Evolutionary conservation across 805 yeast genomes (phyloP).

Genomic region (Kodamaea kakaduensis): DNA sequence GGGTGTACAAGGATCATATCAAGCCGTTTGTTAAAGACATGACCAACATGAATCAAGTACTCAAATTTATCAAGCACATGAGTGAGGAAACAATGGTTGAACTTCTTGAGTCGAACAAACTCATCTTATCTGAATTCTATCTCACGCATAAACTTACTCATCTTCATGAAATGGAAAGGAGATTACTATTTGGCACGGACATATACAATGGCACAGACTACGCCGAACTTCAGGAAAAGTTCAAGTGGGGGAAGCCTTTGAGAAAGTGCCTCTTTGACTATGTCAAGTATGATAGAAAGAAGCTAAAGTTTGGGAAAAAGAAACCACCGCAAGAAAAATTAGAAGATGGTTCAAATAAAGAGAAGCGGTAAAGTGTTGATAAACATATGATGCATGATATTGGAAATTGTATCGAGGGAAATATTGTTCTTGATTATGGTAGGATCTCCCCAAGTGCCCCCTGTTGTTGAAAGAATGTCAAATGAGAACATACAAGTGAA

Average conservation of each 20-base stretch:
- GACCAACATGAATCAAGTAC: not conserved
- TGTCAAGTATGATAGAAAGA: conserved; percentile 4
- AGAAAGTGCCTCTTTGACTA: conserved; percentile 11
- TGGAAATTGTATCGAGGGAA: too few species aligned
- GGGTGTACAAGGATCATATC: conserved; percentile 10
- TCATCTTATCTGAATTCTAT: conserved; percentile 9
- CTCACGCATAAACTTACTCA: conserved; percentile 10
- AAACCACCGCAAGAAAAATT: not conserved
- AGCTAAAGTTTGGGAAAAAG: not conserved
- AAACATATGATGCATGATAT: too few species aligned
- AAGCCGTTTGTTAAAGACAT: conserved; percentile 6
- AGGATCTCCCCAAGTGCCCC: too few species aligned
- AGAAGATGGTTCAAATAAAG: not conserved
- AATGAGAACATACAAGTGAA: too few species aligned
- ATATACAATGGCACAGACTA: conserved; percentile 6
- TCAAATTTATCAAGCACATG: conserved; percentile 9
- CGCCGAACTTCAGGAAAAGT: conserved; percentile 6
- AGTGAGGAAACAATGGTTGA: conserved; percentile 7
- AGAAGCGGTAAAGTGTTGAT: too few species aligned
- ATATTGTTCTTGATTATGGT: too few species aligned
- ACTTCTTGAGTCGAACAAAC: conserved; percentile 8
- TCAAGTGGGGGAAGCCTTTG: conserved; percentile 2
- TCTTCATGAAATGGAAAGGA: conserved; percentile 11
- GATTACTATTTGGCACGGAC: conserved; percentile 5
- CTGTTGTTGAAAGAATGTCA: too few species aligned